phyloP scores from a whole-genome alignment of 805 yeast species.

The Ogataea pilisensis region DNA sequence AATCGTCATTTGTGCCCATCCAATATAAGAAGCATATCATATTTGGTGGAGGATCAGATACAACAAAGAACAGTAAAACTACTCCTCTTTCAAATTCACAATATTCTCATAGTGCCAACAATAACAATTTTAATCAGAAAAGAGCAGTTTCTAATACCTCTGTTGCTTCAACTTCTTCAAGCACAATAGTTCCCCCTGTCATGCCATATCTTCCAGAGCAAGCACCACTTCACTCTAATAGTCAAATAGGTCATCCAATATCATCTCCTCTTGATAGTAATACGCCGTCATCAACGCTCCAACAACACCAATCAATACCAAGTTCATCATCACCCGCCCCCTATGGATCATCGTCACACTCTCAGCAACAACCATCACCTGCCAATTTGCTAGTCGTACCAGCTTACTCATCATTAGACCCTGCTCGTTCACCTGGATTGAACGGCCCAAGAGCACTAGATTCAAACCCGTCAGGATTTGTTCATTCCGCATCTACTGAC shows the following conservation, averaged over 20 bases:
- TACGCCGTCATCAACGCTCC: no score
- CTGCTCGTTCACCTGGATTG: slow-evolving; percentile 16
- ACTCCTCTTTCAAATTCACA: background rate
- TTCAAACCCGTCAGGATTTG: background rate
- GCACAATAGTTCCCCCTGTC: background rate
- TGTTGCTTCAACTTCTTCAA: background rate
- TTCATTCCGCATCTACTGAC: background rate
- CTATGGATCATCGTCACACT: slow-evolving; percentile 1
- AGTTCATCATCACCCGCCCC: background rate
- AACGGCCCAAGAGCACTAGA: slow-evolving; percentile 24
- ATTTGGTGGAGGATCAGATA: slow-evolving; percentile 30
- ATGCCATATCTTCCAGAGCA: background rate
- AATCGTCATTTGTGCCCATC: slow-evolving; percentile 51
- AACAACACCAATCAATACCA: background rate
- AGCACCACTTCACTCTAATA: background rate
- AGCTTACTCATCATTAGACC: slow-evolving; percentile 27
- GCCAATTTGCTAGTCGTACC: slow-evolving; percentile 2
- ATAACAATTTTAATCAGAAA: background rate
- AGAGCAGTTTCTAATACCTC: background rate
- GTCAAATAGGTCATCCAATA: no score
- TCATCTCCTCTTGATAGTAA: no score
- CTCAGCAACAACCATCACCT: no score
- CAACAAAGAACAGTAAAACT: background rate
- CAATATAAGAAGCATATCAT: slow-evolving; percentile 71
- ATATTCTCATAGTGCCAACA: background rate